phyloP scores from a whole-genome alignment of 345 rosid species.

The Draba incana region DNA sequence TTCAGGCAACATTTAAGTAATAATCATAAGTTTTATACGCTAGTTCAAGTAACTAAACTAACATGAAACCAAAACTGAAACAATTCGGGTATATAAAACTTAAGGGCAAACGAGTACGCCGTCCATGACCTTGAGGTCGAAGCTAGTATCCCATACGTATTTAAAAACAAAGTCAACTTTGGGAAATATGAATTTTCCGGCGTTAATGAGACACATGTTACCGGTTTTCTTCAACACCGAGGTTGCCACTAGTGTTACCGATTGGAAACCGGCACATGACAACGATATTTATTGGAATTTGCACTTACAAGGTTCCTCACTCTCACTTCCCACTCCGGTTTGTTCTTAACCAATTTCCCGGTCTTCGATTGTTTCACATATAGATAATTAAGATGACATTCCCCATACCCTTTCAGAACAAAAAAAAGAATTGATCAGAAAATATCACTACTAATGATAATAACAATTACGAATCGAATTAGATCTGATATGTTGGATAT shows the following conservation, averaged over 20 bases:
- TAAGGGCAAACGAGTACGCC: neutral
- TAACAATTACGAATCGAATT: neutral
- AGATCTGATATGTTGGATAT: neutral
- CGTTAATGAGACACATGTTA: constrained; percentile 21
- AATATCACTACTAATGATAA: neutral
- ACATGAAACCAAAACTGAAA: constrained; percentile 1
- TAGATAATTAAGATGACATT: neutral
- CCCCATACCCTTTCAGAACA: constrained; percentile 19
- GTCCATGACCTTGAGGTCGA: constrained; percentile 17
- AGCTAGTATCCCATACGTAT: constrained; percentile 34
- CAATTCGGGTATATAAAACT: neutral
- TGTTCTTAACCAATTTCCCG: constrained; percentile 24
- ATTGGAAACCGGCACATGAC: constrained; percentile 29
- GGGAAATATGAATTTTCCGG: neutral
- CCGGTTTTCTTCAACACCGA: constrained; percentile 7
- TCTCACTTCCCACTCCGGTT: constrained; percentile 40
- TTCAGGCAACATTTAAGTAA: neutral
- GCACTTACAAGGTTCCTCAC: constrained; percentile 27
- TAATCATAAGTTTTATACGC: neutral
- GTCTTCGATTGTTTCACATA: constrained; percentile 30
- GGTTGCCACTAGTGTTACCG: constrained; percentile 5
- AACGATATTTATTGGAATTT: neutral
- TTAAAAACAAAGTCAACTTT: constrained; percentile 7
- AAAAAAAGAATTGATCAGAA: too few species aligned
- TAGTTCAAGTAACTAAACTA: neutral